phyloP scores from a whole-genome alignment of 2,329 filamentous ascomycete species.

The Coleophoma eucalyptorum region DNA sequence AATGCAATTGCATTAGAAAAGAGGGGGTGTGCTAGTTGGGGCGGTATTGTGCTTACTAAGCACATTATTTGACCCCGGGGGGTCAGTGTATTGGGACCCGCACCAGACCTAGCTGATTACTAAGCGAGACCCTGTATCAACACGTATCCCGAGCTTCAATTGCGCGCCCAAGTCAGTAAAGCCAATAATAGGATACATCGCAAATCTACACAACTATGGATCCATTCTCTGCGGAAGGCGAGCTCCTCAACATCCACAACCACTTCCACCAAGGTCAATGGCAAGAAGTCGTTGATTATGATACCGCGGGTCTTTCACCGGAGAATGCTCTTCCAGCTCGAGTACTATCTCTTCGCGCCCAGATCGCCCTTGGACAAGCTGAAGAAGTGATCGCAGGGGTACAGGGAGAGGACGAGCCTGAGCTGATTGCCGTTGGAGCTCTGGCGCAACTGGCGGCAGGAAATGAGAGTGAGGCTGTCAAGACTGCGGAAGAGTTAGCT shows the following conservation, averaged over 20 bases:
- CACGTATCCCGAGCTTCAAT: conserved; percentile 5
- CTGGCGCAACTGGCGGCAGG: conserved; percentile 66
- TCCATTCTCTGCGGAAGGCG: conserved; percentile 67
- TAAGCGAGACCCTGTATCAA: background rate
- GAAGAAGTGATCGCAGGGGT: conserved; percentile 68
- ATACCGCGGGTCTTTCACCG: conserved; percentile 72
- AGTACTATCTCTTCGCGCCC: conserved; percentile 76
- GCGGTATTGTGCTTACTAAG: no score
- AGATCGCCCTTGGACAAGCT: conserved; percentile 77
- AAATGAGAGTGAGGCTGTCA: conserved; percentile 57
- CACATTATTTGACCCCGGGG: no score
- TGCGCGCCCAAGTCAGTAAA: conserved; percentile 13
- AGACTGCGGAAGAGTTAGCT: conserved; percentile 63
- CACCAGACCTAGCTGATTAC: no score
- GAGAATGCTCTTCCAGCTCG: conserved; percentile 75
- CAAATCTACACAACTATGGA: conserved; percentile 45
- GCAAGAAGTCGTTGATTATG: conserved; percentile 80
- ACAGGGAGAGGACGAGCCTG: conserved; percentile 61
- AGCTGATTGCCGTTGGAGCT: conserved; percentile 72
- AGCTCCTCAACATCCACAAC: conserved; percentile 69
- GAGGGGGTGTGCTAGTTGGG: no score
- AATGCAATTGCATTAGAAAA: no score
- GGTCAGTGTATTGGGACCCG: no score
- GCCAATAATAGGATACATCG: conserved; percentile 1
- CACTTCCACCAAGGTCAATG: conserved; percentile 79